Evolutionary conservation across 257 asterid species (phyloP).

Genomic region (Solanum virginianum): DNA sequence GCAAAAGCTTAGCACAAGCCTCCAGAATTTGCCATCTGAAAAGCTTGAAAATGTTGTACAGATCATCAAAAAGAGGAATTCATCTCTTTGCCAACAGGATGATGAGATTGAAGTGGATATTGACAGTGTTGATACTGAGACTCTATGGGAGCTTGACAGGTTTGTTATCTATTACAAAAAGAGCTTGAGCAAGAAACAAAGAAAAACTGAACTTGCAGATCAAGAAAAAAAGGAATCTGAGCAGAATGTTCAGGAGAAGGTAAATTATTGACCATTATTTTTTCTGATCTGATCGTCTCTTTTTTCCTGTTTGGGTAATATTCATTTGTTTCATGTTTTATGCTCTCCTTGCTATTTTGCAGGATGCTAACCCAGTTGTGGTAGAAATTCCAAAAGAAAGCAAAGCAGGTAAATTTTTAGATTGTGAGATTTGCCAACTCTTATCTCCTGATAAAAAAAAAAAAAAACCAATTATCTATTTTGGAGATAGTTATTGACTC

Average conservation of each 20-base stretch:
- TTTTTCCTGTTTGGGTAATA: background rate
- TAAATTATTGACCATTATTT: conserved; percentile 2
- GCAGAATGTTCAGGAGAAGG: conserved; percentile 42
- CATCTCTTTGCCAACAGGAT: conserved; percentile 63
- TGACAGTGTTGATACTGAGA: conserved; percentile 80
- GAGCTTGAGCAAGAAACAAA: conserved; percentile 65
- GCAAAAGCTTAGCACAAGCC: conserved; percentile 62
- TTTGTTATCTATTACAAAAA: conserved; percentile 68
- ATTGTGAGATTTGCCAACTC: background rate
- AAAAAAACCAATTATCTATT: background rate
- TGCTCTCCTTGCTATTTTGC: background rate
- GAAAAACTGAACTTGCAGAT: conserved; percentile 40
- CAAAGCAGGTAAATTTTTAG: conserved; percentile 29
- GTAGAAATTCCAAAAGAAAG: conserved; percentile 32
- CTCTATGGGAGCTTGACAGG: conserved; percentile 97
- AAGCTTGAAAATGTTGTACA: conserved; percentile 80
- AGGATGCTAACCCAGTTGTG: conserved; percentile 34
- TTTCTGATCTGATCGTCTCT: background rate
- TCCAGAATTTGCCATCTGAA: conserved; percentile 78
- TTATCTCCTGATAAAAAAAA: no score
- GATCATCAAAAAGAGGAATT: conserved; percentile 73
- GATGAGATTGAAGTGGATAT: conserved; percentile 93
- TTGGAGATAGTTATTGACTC: background rate
- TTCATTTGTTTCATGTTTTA: background rate
- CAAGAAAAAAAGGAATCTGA: conserved; percentile 21